phyloP scores from a whole-genome alignment of 2,329 filamentous ascomycete species.

The Aspergillus neotritici region DNA sequence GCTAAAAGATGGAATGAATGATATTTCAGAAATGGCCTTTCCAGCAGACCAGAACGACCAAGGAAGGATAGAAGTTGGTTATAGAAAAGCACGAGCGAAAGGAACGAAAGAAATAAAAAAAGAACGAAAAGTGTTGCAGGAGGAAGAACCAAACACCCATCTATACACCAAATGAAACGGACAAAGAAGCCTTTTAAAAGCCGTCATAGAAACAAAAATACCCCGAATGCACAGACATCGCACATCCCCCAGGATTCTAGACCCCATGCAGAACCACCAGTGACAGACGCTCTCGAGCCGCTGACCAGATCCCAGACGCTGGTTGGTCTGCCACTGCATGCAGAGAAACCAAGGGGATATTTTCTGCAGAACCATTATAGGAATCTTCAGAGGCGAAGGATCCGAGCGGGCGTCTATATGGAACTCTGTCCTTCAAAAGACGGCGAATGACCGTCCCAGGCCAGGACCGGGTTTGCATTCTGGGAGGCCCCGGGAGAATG shows the following conservation, averaged over 20 bases:
- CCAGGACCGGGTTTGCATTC: no score
- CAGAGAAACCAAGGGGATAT: neutral
- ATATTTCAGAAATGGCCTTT: slow-evolving; percentile 2
- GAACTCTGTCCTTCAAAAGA: no score
- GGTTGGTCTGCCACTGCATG: no score
- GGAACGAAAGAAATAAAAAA: neutral
- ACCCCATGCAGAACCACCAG: slow-evolving; percentile 8
- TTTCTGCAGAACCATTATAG: neutral
- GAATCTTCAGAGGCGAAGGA: no score
- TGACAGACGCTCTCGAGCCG: slow-evolving; percentile 6
- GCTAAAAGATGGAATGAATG: slow-evolving; percentile 2
- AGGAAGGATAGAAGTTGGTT: neutral
- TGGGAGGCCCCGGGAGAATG: no score
- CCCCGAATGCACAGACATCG: slow-evolving; percentile 1
- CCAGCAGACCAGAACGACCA: slow-evolving; percentile 9
- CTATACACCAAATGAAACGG: neutral
- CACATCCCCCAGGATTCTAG: neutral
- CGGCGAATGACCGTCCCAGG: no score
- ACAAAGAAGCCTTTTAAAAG: neutral
- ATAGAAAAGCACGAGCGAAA: slow-evolving; percentile 3
- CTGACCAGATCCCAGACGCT: neutral
- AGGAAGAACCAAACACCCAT: neutral
- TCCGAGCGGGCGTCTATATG: no score
- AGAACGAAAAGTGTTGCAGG: neutral
- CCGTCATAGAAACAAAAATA: neutral